These are phyloP conservation scores for Elsinoe fawcettii DNA, from an alignment of 2,329 filamentous ascomycete genomes.

Conservation along the genomic window DNA sequence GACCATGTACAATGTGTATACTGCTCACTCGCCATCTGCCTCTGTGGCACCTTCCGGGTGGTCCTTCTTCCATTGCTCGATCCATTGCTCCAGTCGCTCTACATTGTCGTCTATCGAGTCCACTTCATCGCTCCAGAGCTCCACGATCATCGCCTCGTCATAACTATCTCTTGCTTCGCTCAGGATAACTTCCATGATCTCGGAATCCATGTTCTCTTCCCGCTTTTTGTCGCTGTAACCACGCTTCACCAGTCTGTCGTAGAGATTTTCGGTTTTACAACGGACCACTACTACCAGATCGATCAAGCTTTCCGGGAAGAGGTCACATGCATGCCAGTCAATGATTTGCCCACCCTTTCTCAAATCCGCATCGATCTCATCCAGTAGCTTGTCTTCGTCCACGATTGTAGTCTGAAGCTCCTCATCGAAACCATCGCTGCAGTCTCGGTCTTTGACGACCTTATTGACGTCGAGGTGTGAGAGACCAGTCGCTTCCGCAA, in stretches of 20 bases:
- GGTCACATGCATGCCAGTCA: conserved; percentile 96
- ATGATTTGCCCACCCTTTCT: conserved; percentile 76
- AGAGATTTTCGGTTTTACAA: conserved; percentile 70
- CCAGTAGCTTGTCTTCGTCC: conserved; percentile 92
- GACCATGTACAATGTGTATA: background rate
- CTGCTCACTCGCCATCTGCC: conserved; percentile 22
- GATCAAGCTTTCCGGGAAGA: conserved; percentile 89
- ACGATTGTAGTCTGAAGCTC: conserved; percentile 84
- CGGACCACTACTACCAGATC: conserved; percentile 89
- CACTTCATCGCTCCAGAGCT: conserved; percentile 70
- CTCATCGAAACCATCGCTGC: conserved; percentile 78
- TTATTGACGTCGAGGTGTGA: conserved; percentile 84
- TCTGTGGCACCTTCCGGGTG: conserved; percentile 33
- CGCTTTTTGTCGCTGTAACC: conserved; percentile 81
- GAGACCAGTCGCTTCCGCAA: conserved; percentile 68
- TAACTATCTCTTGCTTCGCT: conserved; percentile 86
- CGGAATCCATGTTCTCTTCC: conserved; percentile 91
- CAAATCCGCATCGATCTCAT: conserved; percentile 77
- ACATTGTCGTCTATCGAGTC: conserved; percentile 87
- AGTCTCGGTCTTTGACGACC: conserved; percentile 78
- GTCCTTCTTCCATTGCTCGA: conserved; percentile 72
- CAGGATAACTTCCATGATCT: conserved; percentile 93
- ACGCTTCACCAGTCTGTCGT: conserved; percentile 70
- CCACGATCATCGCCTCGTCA: conserved; percentile 78
- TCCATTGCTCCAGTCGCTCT: conserved; percentile 73